Base-by-base conservation (phyloP, 1,284 basidiomycete species). In the Trichosporon sp. region DNA sequence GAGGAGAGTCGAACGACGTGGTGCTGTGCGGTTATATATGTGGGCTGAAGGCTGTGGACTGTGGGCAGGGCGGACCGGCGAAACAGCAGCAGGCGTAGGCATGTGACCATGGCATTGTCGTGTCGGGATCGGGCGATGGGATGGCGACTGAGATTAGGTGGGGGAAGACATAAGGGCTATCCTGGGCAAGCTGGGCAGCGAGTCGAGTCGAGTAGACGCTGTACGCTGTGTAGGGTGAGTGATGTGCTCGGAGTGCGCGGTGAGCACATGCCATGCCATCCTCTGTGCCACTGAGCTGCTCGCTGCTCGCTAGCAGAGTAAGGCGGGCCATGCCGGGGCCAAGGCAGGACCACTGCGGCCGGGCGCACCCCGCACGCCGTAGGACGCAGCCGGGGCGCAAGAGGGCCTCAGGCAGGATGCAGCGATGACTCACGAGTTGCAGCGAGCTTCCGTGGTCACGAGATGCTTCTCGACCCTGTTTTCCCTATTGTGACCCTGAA, bases 121-220 rank as follows among this genome's bases (percentile, higher is more conserved):
- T n/a, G 49, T 9, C 13, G 46, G 49, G 49, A 6, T 44, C 5
- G 37, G 16, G 2, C 7, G 49, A 5, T n/a, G 25, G 49, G 16
- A 34, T 8, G 34, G 11, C 34, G 13, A 13, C 34, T 4, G 13
- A 37, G 34, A 44, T n/a, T 29, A 29, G 46, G 49, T 54, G 49
- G 49, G 49, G 49, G 49, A 54, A 31, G 49, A 54, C 49, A 54
- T 54, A 54, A 54, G n/a, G n/a, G n/a, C n/a, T n/a, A n/a, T n/a
- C n/a, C n/a, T n/a, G n/a, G n/a, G n/a, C n/a, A n/a, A n/a, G 49
- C 29, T 54, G 27, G 49, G 23, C 23, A n/a, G 5, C 36, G 44
- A 27, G 46, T 29, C 6, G 46, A 29, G 49, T 54, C 16, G 49
- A 29, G 34, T 31, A 16, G 37, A 6, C 5, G 37, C 37, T 2